These are phyloP conservation scores for Artemisia tridentata DNA, from an alignment of 129 eudicot genomes.

Conservation along the genomic window DNA sequence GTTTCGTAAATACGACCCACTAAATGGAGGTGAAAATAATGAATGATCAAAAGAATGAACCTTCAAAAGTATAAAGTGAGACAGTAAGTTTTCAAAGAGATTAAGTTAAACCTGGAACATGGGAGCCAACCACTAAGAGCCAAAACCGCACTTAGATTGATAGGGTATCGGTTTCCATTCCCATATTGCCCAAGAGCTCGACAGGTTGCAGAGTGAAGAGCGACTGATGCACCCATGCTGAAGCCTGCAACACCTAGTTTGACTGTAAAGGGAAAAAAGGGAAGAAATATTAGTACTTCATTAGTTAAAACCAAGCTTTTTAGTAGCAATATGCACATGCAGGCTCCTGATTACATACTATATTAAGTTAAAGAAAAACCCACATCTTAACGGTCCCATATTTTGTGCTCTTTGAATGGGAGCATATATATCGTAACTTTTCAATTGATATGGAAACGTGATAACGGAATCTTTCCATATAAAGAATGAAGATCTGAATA, in stretches of 20 bases:
- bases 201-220: constrained; percentile 55
- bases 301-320: not conserved
- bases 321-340: not conserved
- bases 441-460: too few species aligned
- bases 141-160: constrained; percentile 49
- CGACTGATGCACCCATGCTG: constrained; percentile 52
- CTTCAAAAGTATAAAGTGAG: too few species aligned
- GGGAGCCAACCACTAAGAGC: constrained; percentile 69
- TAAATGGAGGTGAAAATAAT: constrained; percentile 1
- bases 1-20: not conserved
- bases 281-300: not conserved
- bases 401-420: too few species aligned
- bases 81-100: not conserved
- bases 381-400: too few species aligned
- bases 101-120: constrained; percentile 44
- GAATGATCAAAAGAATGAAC: too few species aligned
- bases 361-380: too few species aligned
- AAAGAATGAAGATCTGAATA: too few species aligned
- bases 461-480: too few species aligned
- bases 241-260: constrained; percentile 65
- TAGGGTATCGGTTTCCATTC: constrained; percentile 45
- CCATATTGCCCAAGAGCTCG: constrained; percentile 43
- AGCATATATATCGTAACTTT: too few species aligned
- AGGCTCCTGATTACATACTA: too few species aligned
- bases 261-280: constrained; percentile 26